Evolutionary conservation across 2,329 filamentous ascomycete species (phyloP).

Genomic region (Exophiala sp.): DNA sequence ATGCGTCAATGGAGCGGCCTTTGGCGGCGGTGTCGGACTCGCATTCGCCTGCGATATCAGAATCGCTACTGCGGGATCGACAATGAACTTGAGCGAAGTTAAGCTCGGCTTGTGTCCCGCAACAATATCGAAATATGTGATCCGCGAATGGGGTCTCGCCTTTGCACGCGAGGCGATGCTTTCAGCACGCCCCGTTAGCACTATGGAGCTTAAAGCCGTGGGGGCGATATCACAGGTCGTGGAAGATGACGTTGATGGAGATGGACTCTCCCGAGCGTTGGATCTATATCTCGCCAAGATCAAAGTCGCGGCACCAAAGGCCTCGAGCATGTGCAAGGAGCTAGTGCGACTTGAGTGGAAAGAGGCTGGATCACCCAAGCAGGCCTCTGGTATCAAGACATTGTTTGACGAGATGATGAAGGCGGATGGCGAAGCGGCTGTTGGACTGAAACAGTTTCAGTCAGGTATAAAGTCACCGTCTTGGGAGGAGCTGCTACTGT

Average conservation of each 20-base stretch:
- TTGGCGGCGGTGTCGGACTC: conserved; percentile 45
- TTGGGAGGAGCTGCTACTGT: too few species aligned
- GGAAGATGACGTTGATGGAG: conserved; percentile 5
- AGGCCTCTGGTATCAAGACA: conserved; percentile 25
- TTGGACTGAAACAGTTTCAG: conserved; percentile 30
- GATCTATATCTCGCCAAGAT: conserved; percentile 30
- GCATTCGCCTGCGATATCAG: conserved; percentile 44
- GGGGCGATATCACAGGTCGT: conserved; percentile 28
- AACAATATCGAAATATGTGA: conserved; percentile 40
- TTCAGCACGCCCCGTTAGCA: conserved; percentile 32
- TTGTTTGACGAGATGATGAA: conserved; percentile 34
- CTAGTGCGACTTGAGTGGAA: conserved; percentile 30
- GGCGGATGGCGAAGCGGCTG: conserved; percentile 25
- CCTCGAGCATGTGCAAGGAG: conserved; percentile 36
- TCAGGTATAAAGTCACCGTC: too few species aligned
- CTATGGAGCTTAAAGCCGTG: conserved; percentile 29
- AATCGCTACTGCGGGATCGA: conserved; percentile 18
- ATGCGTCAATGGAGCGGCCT: conserved; percentile 41
- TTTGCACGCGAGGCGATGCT: conserved; percentile 41
- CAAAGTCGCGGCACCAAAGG: conserved; percentile 30
- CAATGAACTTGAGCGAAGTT: conserved; percentile 39
- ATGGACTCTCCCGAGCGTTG: conserved; percentile 21
- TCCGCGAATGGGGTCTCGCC: conserved; percentile 38
- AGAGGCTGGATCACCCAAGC: conserved; percentile 23
- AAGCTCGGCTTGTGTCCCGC: conserved; percentile 40